phyloP scores from a whole-genome alignment of 2,329 filamentous ascomycete genomes.

The Monosporascus ibericus region DNA sequence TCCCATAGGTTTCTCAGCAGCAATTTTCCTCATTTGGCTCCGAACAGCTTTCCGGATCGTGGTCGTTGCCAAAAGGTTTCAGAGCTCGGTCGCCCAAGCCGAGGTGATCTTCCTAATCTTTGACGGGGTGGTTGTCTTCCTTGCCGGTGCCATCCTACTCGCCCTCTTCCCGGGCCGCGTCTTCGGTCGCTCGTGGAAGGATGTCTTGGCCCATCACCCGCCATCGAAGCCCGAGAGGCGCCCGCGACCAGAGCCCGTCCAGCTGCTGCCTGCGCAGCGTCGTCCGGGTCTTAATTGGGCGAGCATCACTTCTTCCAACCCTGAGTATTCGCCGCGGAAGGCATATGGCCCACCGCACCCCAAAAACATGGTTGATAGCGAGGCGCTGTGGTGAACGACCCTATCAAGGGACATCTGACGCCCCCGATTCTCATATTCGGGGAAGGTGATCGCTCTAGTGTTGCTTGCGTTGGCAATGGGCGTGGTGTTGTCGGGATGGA shows the following conservation, averaged over 20 bases:
- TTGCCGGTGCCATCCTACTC: constrained; percentile 15
- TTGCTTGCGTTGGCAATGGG: too few species aligned
- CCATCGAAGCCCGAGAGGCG: constrained; percentile 7
- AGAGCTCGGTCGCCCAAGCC: constrained; percentile 16
- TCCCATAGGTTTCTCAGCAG: constrained; percentile 12
- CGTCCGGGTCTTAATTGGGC: constrained; percentile 12
- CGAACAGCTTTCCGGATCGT: constrained; percentile 23
- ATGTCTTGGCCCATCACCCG: constrained; percentile 1
- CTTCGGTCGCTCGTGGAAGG: constrained; percentile 13
- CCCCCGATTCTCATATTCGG: neutral
- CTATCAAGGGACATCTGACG: neutral
- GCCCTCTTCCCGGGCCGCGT: constrained; percentile 21
- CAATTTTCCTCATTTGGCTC: constrained; percentile 14
- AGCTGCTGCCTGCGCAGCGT: constrained; percentile 9
- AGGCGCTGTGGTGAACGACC: constrained; percentile 22
- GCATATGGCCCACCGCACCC: constrained; percentile 3
- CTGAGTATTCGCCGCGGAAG: constrained; percentile 9
- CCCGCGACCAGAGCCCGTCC: constrained; percentile 11
- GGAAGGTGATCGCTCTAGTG: neutral
- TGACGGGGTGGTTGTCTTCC: constrained; percentile 20
- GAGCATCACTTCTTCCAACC: constrained; percentile 9
- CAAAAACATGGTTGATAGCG: constrained; percentile 22
- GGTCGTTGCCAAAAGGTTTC: constrained; percentile 16
- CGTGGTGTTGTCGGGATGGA: too few species aligned
- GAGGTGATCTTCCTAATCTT: constrained; percentile 21